Evolutionary conservation across 2,329 filamentous ascomycete genomes (phyloP).

Genomic region (Botryotinia calthae): DNA sequence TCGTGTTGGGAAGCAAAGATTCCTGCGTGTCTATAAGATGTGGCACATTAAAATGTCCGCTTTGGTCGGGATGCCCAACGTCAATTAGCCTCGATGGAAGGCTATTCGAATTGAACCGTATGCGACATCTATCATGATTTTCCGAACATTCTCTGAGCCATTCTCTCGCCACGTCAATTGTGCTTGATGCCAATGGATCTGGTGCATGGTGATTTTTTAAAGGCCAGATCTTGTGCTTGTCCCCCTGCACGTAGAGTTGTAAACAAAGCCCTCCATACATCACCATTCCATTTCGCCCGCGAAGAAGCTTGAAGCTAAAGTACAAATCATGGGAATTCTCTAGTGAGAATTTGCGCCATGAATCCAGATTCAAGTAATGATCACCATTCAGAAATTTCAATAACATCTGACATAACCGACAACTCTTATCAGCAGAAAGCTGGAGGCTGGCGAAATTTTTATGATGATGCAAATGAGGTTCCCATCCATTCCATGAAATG

Average conservation of each 20-base stretch:
- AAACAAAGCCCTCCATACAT: background rate
- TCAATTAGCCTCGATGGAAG: background rate
- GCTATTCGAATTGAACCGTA: background rate
- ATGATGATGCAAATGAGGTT: background rate
- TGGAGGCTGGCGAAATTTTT: background rate
- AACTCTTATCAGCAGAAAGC: background rate
- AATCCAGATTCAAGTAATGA: background rate
- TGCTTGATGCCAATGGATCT: background rate
- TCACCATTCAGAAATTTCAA: background rate
- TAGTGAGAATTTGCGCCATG: background rate
- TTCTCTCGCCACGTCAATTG: no score
- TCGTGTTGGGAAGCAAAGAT: background rate
- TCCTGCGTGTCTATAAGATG: background rate
- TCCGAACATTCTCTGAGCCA: background rate
- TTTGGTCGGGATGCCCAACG: background rate
- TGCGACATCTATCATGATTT: background rate
- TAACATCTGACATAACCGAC: background rate
- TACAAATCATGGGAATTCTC: background rate
- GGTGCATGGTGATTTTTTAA: background rate
- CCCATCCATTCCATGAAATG: background rate
- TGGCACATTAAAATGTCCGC: background rate
- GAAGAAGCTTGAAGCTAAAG: slow-evolving; percentile 1
- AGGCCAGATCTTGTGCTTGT: background rate
- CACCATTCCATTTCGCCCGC: background rate
- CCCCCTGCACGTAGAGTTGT: background rate